Conservation (phyloP, 2,329 filamentous ascomycete species). For the Colletotrichum cuscutae region DNA sequence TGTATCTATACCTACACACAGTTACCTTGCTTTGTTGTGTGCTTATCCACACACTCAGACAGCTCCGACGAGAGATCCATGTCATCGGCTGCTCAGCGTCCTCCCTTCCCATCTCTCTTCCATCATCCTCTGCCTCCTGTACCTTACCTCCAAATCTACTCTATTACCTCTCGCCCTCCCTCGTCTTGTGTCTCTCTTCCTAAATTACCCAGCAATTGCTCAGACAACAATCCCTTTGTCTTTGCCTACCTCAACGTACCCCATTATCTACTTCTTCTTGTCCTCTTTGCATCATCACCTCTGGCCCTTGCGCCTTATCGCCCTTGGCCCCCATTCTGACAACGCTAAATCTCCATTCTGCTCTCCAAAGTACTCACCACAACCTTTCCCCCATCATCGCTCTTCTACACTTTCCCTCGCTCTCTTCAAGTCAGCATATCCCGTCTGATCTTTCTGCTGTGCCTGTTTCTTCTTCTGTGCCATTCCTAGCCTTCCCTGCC, state of each 20-base stretch:
- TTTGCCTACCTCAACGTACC: not conserved
- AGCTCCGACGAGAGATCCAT: constrained; percentile 21
- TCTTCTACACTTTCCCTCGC: not conserved
- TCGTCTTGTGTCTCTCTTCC: not conserved
- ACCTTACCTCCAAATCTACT: not conserved
- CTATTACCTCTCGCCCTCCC: not conserved
- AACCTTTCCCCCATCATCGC: not conserved
- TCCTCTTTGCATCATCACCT: constrained; percentile 30
- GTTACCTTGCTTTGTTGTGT: no score
- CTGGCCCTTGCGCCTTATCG: constrained; percentile 10
- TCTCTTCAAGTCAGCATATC: constrained; percentile 14
- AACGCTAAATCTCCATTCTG: not conserved
- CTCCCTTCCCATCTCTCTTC: constrained; percentile 1
- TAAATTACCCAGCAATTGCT: not conserved
- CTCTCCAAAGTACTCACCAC: not conserved
- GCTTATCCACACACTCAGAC: not conserved
- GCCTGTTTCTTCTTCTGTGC: constrained; percentile 2
- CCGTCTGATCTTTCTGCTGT: constrained; percentile 27
- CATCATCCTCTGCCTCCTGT: not conserved
- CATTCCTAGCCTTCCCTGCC: constrained; percentile 2
- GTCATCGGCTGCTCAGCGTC: constrained; percentile 15
- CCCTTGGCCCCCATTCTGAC: not conserved
- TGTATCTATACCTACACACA: not conserved
- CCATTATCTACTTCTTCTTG: not conserved
- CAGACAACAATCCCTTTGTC: constrained; percentile 27